Conservation (phyloP, 2,329 filamentous ascomycete species). For the Cytospora mali region DNA sequence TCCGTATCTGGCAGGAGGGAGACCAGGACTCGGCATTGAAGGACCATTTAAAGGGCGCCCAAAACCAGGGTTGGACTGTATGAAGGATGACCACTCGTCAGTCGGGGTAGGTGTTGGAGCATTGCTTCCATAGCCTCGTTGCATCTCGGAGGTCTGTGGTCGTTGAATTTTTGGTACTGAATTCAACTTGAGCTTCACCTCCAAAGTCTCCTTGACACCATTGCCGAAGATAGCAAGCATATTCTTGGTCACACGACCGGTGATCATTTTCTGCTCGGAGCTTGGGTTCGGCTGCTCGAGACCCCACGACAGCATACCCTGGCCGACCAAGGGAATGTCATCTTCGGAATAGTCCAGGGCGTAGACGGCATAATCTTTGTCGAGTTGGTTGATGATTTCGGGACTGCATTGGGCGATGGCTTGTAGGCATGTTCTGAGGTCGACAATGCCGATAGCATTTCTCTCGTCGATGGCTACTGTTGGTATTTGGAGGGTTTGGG, state of each 20-base stretch:
- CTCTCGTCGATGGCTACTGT: constrained; percentile 79
- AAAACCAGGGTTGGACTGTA: constrained; percentile 67
- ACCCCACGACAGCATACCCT: constrained; percentile 90
- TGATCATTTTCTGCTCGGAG: constrained; percentile 72
- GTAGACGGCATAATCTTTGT: constrained; percentile 91
- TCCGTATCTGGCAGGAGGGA: constrained; percentile 32
- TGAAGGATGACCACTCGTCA: constrained; percentile 79
- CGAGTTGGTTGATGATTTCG: constrained; percentile 74
- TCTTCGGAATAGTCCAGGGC: constrained; percentile 96
- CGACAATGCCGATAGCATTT: constrained; percentile 82
- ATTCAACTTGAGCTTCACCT: constrained; percentile 87
- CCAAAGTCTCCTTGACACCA: constrained; percentile 82
- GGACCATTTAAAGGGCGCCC: constrained; percentile 43
- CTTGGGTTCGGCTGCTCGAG: constrained; percentile 59
- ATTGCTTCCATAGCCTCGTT: constrained; percentile 27
- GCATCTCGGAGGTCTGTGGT: constrained; percentile 29
- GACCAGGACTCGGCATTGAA: constrained; percentile 40
- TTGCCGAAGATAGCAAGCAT: constrained; percentile 81
- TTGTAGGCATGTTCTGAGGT: constrained; percentile 83
- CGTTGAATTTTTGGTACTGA: constrained; percentile 65
- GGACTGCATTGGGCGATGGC: constrained; percentile 80
- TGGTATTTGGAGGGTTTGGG: constrained; percentile 77
- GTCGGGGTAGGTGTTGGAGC: constrained; percentile 47
- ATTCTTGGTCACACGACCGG: constrained; percentile 87
- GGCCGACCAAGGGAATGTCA: constrained; percentile 88